A percentile compares a stretch with the other conserved stretches of the same genome.
Evolutionary conservation across 768 basidiomycete genomes (phyloP).

Genomic region (Rhizopogon sp.): DNA sequence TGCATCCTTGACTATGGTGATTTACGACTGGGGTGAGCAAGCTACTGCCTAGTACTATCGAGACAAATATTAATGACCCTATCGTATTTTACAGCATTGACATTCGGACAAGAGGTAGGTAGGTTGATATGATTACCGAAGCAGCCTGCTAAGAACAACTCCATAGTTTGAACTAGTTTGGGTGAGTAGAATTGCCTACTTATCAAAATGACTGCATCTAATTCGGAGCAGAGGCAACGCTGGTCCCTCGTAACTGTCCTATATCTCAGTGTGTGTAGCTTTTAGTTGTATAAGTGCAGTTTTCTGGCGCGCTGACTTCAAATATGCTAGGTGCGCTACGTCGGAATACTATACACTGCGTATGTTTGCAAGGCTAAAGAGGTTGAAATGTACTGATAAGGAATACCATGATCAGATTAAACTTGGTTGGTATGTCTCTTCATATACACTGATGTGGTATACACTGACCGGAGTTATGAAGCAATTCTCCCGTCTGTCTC

Average conservation of each 20-base stretch:
- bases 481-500: not conserved
- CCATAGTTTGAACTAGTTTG: not conserved
- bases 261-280: not conserved
- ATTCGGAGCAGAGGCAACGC: not conserved
- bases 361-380: not conserved
- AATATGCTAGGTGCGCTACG: not conserved
- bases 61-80: not conserved
- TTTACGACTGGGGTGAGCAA: not conserved
- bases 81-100: not conserved
- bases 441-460: too few species aligned
- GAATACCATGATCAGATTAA: not conserved
- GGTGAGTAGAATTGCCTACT: not conserved
- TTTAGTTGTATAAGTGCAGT: not conserved
- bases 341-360: not conserved
- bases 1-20: not conserved
- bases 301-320: not conserved
- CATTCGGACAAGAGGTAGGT: not conserved
- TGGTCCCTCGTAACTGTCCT: not conserved
- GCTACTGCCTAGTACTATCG: not conserved
- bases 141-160: not conserved
- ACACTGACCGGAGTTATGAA: not conserved
- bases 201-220: not conserved
- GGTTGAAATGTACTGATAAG: not conserved
- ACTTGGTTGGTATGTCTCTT: not conserved
- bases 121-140: not conserved